Base-by-base conservation (phyloP, 306 rosid genomes). In the Castanea sativa region DNA sequence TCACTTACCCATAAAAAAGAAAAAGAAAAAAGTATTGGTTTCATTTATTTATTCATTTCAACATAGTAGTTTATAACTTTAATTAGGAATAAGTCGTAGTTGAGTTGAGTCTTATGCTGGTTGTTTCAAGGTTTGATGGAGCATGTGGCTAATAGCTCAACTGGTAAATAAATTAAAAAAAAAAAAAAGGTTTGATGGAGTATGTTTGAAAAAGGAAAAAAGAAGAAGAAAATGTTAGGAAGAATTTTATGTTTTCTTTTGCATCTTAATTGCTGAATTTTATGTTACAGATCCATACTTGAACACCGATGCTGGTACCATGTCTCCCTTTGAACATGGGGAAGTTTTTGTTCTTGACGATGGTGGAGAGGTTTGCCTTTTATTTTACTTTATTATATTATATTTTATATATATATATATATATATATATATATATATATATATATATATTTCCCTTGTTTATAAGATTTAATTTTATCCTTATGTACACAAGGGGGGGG, bases 271-370 rank as follows among this genome's bases (percentile, higher is more conserved):
- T 51, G 73, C 56, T 30, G 64, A 74, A 38, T 29, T 53, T 27
- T 19, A 2, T 29, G 5, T 68, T 85, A 79, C 84, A 96, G 99
- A 96, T 89, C 99, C 98, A 3, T 96, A 96, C 87, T 85, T 96
- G 91, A 96, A 96, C 63, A 96, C 92, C 7, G 99, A 96, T 83
- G 98, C 99, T 8, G 99, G 99, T n/a, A 96, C 99, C 82, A 93
- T 96, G 99, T 96, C 99, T 87, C 99, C 99, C 21, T 96, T 96
- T 78, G 99, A 96, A 69, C 99, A 96, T n/a, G 99, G 99, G 30
- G 98, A 96, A 80, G 99, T 96, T 80, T 96, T 96, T 77, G 99
- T 96, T 81, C 98, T 96, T 79, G 99, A 96, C 76, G 99, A 96
- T 74, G 97, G 99, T 6, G 99, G 99, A 61, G 99, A 96, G 99